phyloP scores from a whole-genome alignment of 2,329 filamentous ascomycete species.

The Pyrenophora tritici-repentis region DNA sequence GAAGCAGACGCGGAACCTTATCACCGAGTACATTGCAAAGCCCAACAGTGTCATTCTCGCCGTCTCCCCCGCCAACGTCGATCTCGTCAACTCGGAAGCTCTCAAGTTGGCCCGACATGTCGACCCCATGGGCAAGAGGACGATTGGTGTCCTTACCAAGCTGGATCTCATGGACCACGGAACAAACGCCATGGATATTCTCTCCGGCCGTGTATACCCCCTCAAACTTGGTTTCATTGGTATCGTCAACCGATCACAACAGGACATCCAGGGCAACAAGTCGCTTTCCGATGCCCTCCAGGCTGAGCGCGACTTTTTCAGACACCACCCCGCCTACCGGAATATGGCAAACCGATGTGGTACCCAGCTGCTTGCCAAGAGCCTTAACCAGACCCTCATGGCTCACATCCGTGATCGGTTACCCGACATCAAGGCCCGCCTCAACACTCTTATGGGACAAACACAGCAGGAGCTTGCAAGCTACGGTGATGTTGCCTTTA shows the following conservation, averaged over 20 bases:
- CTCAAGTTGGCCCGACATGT: constrained; percentile 96
- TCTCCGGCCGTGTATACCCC: constrained; percentile 96
- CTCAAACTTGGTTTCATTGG: constrained; percentile 97
- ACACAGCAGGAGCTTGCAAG: constrained; percentile 97
- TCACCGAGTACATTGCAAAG: constrained; percentile 98
- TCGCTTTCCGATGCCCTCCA: constrained; percentile 90
- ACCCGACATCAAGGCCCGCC: constrained; percentile 94
- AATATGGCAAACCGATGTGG: constrained; percentile 94
- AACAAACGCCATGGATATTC: constrained; percentile 94
- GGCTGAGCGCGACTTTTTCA: constrained; percentile 93
- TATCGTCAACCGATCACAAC: constrained; percentile 96
- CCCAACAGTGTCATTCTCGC: constrained; percentile 97
- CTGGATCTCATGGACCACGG: constrained; percentile 98
- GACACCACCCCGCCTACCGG: constrained; percentile 92
- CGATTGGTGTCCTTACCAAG: constrained; percentile 96
- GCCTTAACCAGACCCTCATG: constrained; percentile 94
- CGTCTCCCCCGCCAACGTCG: constrained; percentile 95
- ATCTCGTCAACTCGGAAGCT: constrained; percentile 97
- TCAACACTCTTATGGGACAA: constrained; percentile 99
- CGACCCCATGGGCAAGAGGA: constrained; percentile 89
- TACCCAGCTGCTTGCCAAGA: constrained; percentile 92
- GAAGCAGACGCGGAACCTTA: constrained; percentile 95
- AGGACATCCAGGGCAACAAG: constrained; percentile 96
- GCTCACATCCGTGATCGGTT: constrained; percentile 91
- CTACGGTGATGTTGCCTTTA: constrained; percentile 97